Base-by-base conservation (phyloP, 768 basidiomycete species). In the Leccinum rimulosum region DNA sequence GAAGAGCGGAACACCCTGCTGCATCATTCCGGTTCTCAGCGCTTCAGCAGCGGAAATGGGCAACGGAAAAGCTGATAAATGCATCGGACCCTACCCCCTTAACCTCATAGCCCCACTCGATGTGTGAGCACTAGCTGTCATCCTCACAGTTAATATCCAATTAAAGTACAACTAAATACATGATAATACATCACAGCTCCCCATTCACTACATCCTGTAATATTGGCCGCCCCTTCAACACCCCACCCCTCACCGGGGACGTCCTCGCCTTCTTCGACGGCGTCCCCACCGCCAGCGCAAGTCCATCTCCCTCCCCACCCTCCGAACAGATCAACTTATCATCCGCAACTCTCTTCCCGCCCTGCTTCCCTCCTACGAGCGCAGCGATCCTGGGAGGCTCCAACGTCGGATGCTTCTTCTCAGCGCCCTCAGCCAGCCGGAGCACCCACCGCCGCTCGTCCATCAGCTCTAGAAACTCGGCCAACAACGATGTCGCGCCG, bases 381-480 rank as follows among this genome's bases (percentile, higher is more conserved):
- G 38, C 17, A 40, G 17, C 35, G 9, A 59, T 43, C 52, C 28
- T 55, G 3, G 65, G 68, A 0, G 67, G 55, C 58, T 64, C 61
- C 50, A 74, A 38, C 38, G 69, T 72, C 17, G 73, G 69, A 71
- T 91, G 89, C 58, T 79, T 63, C 28, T 55, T 62, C 59, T 90
- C 79, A 1, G 91, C 87, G 12, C 77, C 76, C 4, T 75, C 63
- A 0, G 80, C 82, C 51, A 97, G 76, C 11, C 64, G 61, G 48
- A 89, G 73, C 31, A 92, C 82, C 97, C 97, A 98, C 0, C 76
- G 75, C 53, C 78, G 80, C 28, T 70, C 76, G 10, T 90, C 82
- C 84, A 97, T 88, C 52, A 98, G 77, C 10, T 75, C 70, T 62
- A 98, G 84, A 74, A 98, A 95, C 28, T 89, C 83, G 2, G 75